A percentile compares a stretch with the other conserved stretches of the same genome.
phyloP scores from a whole-genome alignment of 352 stramenopile species.

The Globisporangium alternatum region DNA sequence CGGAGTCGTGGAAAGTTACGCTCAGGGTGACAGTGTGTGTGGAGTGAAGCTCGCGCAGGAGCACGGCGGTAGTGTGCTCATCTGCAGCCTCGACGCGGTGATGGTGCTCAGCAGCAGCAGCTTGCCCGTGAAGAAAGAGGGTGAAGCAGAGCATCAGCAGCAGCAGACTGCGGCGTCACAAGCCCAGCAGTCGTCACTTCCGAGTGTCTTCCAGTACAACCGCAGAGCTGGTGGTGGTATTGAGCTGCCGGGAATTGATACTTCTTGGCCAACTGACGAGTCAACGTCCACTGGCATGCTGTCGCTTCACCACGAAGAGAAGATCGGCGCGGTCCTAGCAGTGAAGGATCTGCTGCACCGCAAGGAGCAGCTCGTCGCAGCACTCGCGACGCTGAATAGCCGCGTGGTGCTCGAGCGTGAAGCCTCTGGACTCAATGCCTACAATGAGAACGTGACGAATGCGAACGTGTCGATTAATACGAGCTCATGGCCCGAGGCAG shows the following conservation, averaged over 20 bases:
- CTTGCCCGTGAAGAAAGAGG: constrained; percentile 22
- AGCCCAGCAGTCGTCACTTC: background rate
- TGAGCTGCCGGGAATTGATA: background rate
- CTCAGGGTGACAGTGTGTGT: constrained; percentile 26
- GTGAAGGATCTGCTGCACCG: constrained; percentile 69
- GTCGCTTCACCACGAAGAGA: constrained; percentile 23
- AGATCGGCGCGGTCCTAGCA: constrained; percentile 35
- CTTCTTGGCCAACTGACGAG: background rate
- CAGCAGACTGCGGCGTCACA: constrained; percentile 14
- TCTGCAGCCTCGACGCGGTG: constrained; percentile 45
- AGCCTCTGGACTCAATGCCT: constrained; percentile 14
- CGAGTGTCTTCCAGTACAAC: background rate
- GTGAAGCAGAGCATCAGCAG: constrained; percentile 3
- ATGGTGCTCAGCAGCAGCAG: constrained; percentile 43
- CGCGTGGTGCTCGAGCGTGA: constrained; percentile 14
- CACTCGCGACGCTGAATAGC: constrained; percentile 48
- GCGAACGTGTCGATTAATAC: constrained; percentile 26
- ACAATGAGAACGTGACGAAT: constrained; percentile 12
- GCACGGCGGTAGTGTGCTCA: constrained; percentile 22
- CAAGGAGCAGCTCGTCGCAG: constrained; percentile 63
- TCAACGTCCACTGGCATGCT: background rate
- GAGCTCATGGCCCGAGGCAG: constrained; percentile 17
- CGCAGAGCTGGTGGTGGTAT: background rate
- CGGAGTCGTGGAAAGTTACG: constrained; percentile 32
- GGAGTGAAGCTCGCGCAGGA: constrained; percentile 28